Conservation (phyloP, 73 alveolate genomes). For the Symbiodinium natans region DNA sequence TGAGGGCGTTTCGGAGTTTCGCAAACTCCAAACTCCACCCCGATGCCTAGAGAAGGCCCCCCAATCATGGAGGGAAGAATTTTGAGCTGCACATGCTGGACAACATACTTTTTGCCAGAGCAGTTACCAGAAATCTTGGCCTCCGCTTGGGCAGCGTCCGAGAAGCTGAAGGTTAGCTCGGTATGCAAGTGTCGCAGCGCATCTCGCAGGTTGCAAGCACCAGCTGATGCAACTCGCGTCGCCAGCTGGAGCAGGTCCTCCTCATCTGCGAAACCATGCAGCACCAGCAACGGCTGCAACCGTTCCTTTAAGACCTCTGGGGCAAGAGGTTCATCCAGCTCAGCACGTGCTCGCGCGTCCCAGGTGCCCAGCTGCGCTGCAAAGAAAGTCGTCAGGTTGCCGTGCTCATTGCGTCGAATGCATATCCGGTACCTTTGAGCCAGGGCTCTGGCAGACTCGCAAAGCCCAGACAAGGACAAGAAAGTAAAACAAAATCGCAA, state of each 20-base stretch:
- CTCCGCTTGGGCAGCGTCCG: background rate
- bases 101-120: background rate
- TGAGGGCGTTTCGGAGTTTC: too few species aligned
- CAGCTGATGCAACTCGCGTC: constrained; percentile 79
- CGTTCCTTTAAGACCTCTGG: constrained; percentile 44
- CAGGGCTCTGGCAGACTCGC: too few species aligned
- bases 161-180: constrained; percentile 32
- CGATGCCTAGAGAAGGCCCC: too few species aligned
- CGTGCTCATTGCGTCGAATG: constrained; percentile 84
- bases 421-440: constrained; percentile 45
- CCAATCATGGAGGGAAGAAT: too few species aligned
- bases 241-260: constrained; percentile 26
- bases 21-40: too few species aligned
- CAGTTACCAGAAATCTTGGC: background rate
- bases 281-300: constrained; percentile 74
- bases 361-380: constrained; percentile 92
- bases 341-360: constrained; percentile 84
- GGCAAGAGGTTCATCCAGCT: constrained; percentile 58
- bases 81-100: too few species aligned
- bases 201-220: constrained; percentile 66
- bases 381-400: constrained; percentile 84
- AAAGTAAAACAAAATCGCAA: background rate
- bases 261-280: constrained; percentile 93
- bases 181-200: constrained; percentile 75
- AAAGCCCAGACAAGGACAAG: background rate